Conservation (phyloP, 495 filamentous ascomycete genomes). For the Amorphotheca resinae region DNA sequence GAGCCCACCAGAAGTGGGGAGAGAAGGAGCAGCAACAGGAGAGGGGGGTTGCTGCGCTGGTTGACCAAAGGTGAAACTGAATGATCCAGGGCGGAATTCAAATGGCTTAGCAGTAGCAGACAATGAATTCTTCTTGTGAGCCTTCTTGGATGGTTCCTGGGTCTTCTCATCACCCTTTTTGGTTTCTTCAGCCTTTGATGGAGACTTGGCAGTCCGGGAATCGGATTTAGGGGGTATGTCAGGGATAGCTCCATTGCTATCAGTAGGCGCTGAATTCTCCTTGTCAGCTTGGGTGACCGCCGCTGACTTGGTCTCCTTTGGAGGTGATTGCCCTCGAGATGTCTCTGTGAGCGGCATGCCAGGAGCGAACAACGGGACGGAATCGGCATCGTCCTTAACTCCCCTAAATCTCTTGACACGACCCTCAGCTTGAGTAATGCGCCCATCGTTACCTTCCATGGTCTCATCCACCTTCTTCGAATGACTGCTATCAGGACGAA, state of each 20-base stretch:
- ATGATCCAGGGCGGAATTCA: slow-evolving; percentile 38
- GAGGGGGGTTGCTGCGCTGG: slow-evolving; percentile 6
- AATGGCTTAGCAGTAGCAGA: slow-evolving; percentile 60
- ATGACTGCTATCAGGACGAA: slow-evolving; percentile 46
- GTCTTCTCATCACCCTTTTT: slow-evolving; percentile 14
- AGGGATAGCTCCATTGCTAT: background rate
- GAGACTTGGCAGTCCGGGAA: slow-evolving; percentile 17
- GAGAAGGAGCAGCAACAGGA: slow-evolving; percentile 18
- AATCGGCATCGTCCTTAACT: slow-evolving; percentile 45
- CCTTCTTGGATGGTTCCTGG: slow-evolving; percentile 21
- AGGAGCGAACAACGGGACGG: slow-evolving; percentile 55
- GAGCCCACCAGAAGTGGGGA: slow-evolving; percentile 24
- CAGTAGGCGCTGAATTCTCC: slow-evolving; percentile 19
- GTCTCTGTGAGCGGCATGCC: slow-evolving; percentile 39
- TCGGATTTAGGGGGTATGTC: slow-evolving; percentile 2
- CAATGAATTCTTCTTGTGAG: slow-evolving; percentile 39
- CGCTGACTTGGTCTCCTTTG: slow-evolving; percentile 15
- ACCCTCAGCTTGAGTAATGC: slow-evolving; percentile 37
- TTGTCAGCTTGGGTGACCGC: slow-evolving; percentile 23
- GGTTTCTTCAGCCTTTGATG: slow-evolving; percentile 16
- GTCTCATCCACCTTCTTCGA: slow-evolving; percentile 24
- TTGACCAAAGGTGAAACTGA: slow-evolving; percentile 25
- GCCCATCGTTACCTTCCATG: slow-evolving; percentile 39
- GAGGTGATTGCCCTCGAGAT: slow-evolving; percentile 26
- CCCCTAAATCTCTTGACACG: slow-evolving; percentile 63